Conservation (phyloP, 306 rosid species). For the Medicago arabica region DNA sequence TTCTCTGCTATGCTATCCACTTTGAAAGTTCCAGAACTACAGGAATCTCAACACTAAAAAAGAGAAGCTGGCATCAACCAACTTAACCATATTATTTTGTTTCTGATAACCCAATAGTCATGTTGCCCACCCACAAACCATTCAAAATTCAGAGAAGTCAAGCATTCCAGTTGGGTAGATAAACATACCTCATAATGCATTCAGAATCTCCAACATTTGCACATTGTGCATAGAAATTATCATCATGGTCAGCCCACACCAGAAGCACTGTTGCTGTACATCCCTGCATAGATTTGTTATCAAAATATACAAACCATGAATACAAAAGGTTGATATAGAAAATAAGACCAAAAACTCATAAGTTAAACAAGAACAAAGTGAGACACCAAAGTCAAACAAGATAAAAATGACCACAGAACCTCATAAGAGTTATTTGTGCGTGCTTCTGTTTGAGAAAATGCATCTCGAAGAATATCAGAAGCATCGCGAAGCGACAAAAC, state of each 20-base stretch:
- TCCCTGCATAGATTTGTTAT: slow-evolving; percentile 66
- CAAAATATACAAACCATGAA: slow-evolving; percentile 36
- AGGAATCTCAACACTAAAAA: slow-evolving; percentile 26
- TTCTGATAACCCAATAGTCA: slow-evolving; percentile 25
- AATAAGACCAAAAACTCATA: slow-evolving; percentile 23
- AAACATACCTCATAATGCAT: slow-evolving; percentile 79
- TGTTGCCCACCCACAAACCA: slow-evolving; percentile 38
- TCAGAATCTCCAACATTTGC: slow-evolving; percentile 97
- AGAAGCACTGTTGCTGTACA: slow-evolving; percentile 98
- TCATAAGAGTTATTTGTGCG: slow-evolving; percentile 78
- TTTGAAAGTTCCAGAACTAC: slow-evolving; percentile 28
- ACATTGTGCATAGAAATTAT: slow-evolving; percentile 83
- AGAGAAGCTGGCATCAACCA: slow-evolving; percentile 25
- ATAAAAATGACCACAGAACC: slow-evolving; percentile 54
- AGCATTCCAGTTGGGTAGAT: slow-evolving; percentile 35
- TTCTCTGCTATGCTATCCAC: slow-evolving; percentile 23
- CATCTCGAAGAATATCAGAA: slow-evolving; percentile 89
- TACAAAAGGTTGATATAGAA: neutral
- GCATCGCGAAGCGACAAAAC: slow-evolving; percentile 77
- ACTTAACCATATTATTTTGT: slow-evolving; percentile 21
- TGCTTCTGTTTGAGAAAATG: slow-evolving; percentile 86
- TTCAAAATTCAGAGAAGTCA: slow-evolving; percentile 30
- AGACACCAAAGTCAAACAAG: slow-evolving; percentile 23
- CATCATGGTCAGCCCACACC: slow-evolving; percentile 74
- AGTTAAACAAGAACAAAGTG: slow-evolving; percentile 31